Evolutionary conservation across 257 asterid species (phyloP).

Genomic region (Nicotiana attenuata): DNA sequence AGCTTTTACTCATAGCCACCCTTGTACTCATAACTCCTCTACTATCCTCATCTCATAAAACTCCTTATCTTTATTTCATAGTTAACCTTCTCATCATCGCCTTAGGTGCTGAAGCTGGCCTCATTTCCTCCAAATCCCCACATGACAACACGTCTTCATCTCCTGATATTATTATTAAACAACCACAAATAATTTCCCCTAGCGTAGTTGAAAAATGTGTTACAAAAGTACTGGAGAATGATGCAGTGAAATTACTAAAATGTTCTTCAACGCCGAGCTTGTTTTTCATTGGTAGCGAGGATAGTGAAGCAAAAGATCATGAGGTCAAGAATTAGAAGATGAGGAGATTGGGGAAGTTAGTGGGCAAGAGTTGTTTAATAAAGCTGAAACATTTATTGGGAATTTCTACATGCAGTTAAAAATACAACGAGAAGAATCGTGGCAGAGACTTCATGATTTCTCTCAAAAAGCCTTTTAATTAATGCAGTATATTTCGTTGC

Average conservation of each 20-base stretch:
- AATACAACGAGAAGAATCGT: slow-evolving; percentile 61
- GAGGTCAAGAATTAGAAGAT: slow-evolving; percentile 7
- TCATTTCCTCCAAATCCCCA: slow-evolving; percentile 34
- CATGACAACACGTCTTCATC: not conserved
- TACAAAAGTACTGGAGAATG: not conserved
- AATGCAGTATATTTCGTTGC: no score
- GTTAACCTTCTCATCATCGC: slow-evolving; percentile 47
- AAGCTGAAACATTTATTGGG: slow-evolving; percentile 64
- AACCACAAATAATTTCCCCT: not conserved
- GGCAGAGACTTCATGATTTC: slow-evolving; percentile 30
- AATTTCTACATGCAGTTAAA: slow-evolving; percentile 55
- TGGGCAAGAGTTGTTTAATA: slow-evolving; percentile 44
- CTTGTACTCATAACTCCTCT: slow-evolving; percentile 42
- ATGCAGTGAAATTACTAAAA: slow-evolving; percentile 3
- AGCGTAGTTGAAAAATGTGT: slow-evolving; percentile 16
- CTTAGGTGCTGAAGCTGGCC: slow-evolving; percentile 61
- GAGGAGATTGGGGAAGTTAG: slow-evolving; percentile 23
- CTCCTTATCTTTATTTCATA: slow-evolving; percentile 44
- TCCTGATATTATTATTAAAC: not conserved
- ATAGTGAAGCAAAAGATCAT: not conserved
- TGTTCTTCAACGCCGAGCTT: slow-evolving; percentile 35
- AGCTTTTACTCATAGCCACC: slow-evolving; percentile 26
- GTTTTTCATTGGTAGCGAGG: slow-evolving; percentile 31
- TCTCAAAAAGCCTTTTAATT: slow-evolving; percentile 27
- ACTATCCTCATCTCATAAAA: slow-evolving; percentile 40